Evolutionary conservation across 2,329 filamentous ascomycete genomes (phyloP).

Genomic region (Fusarium sp.): DNA sequence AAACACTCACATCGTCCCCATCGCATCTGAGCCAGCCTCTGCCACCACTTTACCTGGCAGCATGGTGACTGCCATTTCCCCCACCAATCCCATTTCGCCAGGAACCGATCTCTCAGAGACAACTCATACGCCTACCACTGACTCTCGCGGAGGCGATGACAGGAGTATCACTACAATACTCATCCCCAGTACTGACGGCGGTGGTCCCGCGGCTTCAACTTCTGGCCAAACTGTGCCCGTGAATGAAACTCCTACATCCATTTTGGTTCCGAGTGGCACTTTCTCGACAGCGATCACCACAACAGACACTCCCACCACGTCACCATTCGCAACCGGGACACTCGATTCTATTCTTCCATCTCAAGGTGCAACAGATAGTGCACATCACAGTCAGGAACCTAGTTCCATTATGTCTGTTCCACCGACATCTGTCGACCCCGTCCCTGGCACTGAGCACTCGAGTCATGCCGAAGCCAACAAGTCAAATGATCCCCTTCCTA

Average conservation of each 20-base stretch:
- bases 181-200: accelerated
- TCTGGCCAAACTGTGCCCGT: neutral
- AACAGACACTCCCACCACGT: accelerated
- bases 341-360: accelerated
- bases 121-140: accelerated
- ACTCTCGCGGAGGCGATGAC: neutral
- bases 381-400: accelerated
- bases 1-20: neutral
- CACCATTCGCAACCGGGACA: neutral
- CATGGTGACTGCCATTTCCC: neutral
- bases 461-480: neutral
- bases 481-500: neutral
- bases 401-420: accelerated
- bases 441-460: neutral
- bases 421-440: neutral
- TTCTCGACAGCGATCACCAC: accelerated
- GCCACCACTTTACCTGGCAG: neutral
- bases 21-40: accelerated
- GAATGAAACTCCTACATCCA: neutral
- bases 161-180: neutral
- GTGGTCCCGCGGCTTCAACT: neutral
- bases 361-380: neutral
- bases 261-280: accelerated
- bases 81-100: accelerated
- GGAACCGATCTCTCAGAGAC: neutral